Conservation (phyloP, 106 monocot species). For the Posidonia australis region DNA sequence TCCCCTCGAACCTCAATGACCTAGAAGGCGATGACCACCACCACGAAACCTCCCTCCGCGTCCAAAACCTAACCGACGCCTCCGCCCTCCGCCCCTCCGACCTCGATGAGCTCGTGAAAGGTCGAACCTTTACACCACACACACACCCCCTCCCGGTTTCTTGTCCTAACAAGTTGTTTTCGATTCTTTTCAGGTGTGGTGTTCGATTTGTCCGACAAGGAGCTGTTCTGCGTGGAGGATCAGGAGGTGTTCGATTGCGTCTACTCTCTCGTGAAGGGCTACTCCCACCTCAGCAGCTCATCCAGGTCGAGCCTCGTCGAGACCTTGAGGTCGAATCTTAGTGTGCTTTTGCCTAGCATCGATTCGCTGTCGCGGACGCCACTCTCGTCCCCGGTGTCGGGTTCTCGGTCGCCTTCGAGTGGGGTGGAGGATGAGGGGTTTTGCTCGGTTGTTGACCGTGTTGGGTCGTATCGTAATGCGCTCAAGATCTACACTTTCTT, state of each 20-base stretch:
- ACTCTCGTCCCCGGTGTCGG: not conserved
- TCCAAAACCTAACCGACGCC: conserved; percentile 24
- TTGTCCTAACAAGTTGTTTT: not conserved
- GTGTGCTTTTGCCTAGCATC: conserved; percentile 70
- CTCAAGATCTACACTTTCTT: conserved; percentile 95
- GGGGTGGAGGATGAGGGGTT: not conserved
- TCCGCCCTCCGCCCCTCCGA: conserved; percentile 47
- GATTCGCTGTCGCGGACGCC: conserved; percentile 50
- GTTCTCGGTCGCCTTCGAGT: not conserved
- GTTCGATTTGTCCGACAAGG: conserved; percentile 87
- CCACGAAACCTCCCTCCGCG: conserved; percentile 32
- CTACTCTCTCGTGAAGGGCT: conserved; percentile 69
- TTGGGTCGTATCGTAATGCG: conserved; percentile 67
- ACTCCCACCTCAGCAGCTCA: conserved; percentile 28
- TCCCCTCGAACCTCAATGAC: conserved; percentile 50
- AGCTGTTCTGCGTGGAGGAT: conserved; percentile 83
- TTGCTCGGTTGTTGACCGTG: conserved; percentile 15
- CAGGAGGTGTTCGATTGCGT: conserved; percentile 78
- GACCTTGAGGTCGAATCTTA: conserved; percentile 74
- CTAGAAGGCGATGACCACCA: conserved; percentile 38
- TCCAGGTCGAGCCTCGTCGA: conserved; percentile 69
- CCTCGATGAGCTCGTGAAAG: conserved; percentile 80
- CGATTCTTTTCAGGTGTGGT: conserved; percentile 30
- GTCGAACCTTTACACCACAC: conserved; percentile 12
- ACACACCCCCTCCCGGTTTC: not conserved